Base-by-base conservation (phyloP, 805 yeast species). In the Barnettozyma pratensis region DNA sequence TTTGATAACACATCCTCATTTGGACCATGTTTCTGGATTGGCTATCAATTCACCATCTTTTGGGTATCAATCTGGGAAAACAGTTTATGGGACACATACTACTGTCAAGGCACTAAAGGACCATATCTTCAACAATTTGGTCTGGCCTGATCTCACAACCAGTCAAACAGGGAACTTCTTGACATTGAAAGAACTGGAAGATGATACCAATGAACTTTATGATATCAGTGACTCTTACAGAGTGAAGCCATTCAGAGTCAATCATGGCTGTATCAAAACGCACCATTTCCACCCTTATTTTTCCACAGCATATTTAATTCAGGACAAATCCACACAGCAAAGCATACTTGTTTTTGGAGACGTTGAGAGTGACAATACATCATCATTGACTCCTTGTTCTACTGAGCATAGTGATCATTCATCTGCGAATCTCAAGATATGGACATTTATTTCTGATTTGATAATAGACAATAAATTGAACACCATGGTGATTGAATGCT, bases 1-100 rank as follows among this genome's bases (percentile, higher is more conserved):
- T 53, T 68, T 83, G 42, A 75, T 90, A 29, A 79, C 96, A 1
- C 97, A 90, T 64, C 79, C 92, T 0, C 97, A 90, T 65, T 61
- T 90, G 45, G 97, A 90, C 63, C 97, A 90, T 62, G 72, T 88
- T 11, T 62, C 76, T 8, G 87, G 85, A 0, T 60, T 90, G 42
- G 79, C 83, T 0, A 66, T 90, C 45, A 89, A 89, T 60, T 79
- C 91, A 3, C 87, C 96, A 0, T 72, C 75, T 12, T 73, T 77
- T 54, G 50, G 61, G 8, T 42, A 51, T 19, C 45, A 53, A 10
- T 53, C 59, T 6, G 63, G 66, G 1, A 83, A 77, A 57, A 56
- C 58, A 4, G 61, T 88, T 4, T 76, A 71, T 52, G 96, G 89
- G 0, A 64, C 81, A 3, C 53, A 60, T 0, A 64, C 70, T 29